These are phyloP conservation scores for Pyrenochaeta sp. DNA, from an alignment of 2,329 filamentous ascomycete genomes.

Conservation along the genomic window DNA sequence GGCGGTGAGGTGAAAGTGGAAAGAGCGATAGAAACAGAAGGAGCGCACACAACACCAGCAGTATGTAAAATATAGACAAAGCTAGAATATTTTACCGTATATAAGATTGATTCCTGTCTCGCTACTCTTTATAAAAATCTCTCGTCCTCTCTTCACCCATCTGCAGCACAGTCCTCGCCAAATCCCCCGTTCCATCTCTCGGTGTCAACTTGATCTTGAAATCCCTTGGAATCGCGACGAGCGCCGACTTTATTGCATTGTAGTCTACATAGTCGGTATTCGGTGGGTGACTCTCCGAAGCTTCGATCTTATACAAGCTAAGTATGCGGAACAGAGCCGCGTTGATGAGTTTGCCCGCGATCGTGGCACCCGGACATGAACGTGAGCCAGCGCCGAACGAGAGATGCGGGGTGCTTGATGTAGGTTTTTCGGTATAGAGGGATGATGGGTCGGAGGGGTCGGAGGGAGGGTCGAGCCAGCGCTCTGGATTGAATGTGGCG, in stretches of 20 bases:
- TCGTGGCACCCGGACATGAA: conserved; percentile 62
- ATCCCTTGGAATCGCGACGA: conserved; percentile 67
- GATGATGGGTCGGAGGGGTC: neutral
- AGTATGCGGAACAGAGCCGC: conserved; percentile 60
- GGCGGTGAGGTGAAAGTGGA: neutral
- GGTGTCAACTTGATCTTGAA: conserved; percentile 67
- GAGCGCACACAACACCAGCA: neutral
- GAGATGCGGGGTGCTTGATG: conserved; percentile 48
- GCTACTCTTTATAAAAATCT: conserved; percentile 55
- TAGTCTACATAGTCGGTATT: conserved; percentile 71
- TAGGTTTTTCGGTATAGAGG: conserved; percentile 32
- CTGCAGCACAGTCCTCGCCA: conserved; percentile 53
- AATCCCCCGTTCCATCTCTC: conserved; percentile 50
- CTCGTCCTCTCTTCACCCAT: conserved; percentile 57
- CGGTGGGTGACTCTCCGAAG: conserved; percentile 59
- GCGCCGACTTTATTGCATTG: conserved; percentile 66
- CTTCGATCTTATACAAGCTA: conserved; percentile 60
- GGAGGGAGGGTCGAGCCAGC: conserved; percentile 51
- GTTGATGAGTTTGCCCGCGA: conserved; percentile 61
- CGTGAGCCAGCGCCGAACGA: conserved; percentile 63
- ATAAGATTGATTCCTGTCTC: neutral
- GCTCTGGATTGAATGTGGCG: conserved; percentile 58
- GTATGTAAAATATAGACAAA: neutral
- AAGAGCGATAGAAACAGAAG: neutral
- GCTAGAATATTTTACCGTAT: neutral